Conservation (phyloP, 495 filamentous ascomycete species). For the Aspergillus taichungensis region DNA sequence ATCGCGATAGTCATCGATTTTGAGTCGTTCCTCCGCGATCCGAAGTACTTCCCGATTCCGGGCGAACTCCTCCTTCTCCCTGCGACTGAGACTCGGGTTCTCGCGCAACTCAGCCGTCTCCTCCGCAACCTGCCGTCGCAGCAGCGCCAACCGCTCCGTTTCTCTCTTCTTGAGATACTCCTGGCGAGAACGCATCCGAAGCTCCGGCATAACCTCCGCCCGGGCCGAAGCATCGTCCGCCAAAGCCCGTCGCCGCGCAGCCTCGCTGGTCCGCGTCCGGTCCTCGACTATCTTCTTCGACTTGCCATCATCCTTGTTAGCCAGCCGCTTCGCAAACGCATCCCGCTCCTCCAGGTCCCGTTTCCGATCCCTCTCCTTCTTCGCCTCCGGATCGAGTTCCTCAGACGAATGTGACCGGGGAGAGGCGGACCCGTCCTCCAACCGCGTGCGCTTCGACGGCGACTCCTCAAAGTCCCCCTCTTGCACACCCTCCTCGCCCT, state of each 20-base stretch:
- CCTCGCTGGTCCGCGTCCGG: slow-evolving; percentile 48
- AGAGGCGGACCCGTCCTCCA: slow-evolving; percentile 46
- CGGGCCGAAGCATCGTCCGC: slow-evolving; percentile 57
- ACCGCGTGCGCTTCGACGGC: slow-evolving; percentile 48
- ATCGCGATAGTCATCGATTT: slow-evolving; percentile 86
- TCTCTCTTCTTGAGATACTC: slow-evolving; percentile 93
- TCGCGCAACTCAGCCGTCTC: slow-evolving; percentile 75
- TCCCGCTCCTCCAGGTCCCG: slow-evolving; percentile 63
- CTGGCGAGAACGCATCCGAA: slow-evolving; percentile 76
- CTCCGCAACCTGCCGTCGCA: slow-evolving; percentile 87
- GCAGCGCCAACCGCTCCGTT: slow-evolving; percentile 68
- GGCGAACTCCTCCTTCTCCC: slow-evolving; percentile 84
- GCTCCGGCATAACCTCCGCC: slow-evolving; percentile 59
- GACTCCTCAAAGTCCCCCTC: slow-evolving; percentile 40
- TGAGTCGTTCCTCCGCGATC: slow-evolving; percentile 78
- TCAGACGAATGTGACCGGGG: slow-evolving; percentile 36
- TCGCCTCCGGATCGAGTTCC: slow-evolving; percentile 51
- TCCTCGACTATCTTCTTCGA: slow-evolving; percentile 70
- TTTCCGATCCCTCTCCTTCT: slow-evolving; percentile 46
- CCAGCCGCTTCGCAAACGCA: slow-evolving; percentile 65
- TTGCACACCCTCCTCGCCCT: slow-evolving; percentile 33
- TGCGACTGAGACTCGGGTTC: slow-evolving; percentile 63
- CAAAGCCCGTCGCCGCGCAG: slow-evolving; percentile 49
- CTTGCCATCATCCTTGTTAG: slow-evolving; percentile 57
- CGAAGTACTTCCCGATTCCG: slow-evolving; percentile 80